A percentile compares a stretch with the other conserved stretches of the same genome.
These are phyloP conservation scores for Gaeumannomyces sp. DNA, from an alignment of 2,329 filamentous ascomycete genomes.

Conservation along the genomic window DNA sequence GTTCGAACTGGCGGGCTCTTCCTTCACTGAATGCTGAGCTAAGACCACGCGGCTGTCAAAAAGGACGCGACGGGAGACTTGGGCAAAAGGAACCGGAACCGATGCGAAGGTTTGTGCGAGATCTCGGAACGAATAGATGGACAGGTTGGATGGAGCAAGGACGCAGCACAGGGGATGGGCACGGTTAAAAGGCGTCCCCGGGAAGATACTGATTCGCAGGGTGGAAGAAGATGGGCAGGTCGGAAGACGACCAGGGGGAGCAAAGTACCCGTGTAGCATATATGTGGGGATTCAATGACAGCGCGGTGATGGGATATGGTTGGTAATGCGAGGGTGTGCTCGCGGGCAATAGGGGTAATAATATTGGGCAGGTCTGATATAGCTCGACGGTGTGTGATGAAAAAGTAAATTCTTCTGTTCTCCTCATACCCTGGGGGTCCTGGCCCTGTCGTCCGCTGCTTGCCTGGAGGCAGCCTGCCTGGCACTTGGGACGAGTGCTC, in stretches of 20 bases:
- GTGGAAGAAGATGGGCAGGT: slow-evolving; percentile 2
- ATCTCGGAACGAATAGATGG: slow-evolving; percentile 1
- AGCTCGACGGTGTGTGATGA: slow-evolving; percentile 10
- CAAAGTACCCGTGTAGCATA: slow-evolving; percentile 7
- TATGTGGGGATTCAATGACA: slow-evolving; percentile 11
- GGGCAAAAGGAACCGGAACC: not conserved
- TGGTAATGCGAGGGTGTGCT: slow-evolving; percentile 15
- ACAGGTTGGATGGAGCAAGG: slow-evolving; percentile 7
- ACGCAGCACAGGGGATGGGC: slow-evolving; percentile 9
- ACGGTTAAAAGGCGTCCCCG: slow-evolving; percentile 9
- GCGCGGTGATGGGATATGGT: slow-evolving; percentile 7
- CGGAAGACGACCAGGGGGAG: slow-evolving; percentile 3
- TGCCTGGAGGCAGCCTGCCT: not conserved
- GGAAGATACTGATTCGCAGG: slow-evolving; percentile 8
- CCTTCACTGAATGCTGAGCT: not conserved
- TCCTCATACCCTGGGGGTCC: not conserved
- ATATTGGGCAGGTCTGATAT: slow-evolving; percentile 25
- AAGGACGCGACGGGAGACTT: not conserved
- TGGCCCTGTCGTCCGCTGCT: not conserved
- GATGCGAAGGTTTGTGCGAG: not conserved
- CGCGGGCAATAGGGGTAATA: slow-evolving; percentile 22
- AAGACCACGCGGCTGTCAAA: not conserved
- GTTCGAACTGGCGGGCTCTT: not conserved
- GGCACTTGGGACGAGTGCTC: not conserved
- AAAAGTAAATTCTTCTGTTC: slow-evolving; percentile 2